Conservation (phyloP, 2,329 filamentous ascomycete species). For the Diaporthe longicolla region DNA sequence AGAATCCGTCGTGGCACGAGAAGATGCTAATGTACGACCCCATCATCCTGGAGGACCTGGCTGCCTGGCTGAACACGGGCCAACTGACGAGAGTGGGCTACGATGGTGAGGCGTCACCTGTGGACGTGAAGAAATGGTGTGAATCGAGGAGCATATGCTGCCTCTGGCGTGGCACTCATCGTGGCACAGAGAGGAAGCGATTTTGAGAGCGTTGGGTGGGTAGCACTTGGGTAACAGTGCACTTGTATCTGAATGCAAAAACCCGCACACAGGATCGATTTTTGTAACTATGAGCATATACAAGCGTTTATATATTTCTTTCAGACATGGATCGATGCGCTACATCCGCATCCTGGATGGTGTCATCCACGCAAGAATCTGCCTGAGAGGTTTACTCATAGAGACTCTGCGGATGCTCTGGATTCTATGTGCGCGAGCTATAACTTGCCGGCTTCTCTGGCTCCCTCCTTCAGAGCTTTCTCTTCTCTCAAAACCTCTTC, state of each 20-base stretch:
- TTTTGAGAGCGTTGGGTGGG: constrained; percentile 47
- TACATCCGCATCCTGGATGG: too few relatives aligned
- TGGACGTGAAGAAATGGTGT: constrained; percentile 89
- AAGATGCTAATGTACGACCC: constrained; percentile 96
- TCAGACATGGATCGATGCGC: background rate
- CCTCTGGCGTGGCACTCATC: constrained; percentile 73
- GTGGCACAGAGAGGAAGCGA: constrained; percentile 68
- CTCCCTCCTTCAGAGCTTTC: constrained; percentile 54
- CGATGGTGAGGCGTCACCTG: constrained; percentile 73
- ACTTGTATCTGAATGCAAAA: background rate
- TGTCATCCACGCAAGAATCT: too few relatives aligned
- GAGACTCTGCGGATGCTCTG: background rate
- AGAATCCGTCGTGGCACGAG: constrained; percentile 83
- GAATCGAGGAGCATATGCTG: constrained; percentile 90
- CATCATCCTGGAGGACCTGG: constrained; percentile 87
- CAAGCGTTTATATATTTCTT: background rate
- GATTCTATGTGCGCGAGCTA: background rate
- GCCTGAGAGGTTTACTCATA: too few relatives aligned
- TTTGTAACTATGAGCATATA: background rate
- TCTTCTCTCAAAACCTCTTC: constrained; percentile 65
- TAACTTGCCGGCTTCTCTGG: constrained; percentile 41
- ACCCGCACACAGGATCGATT: background rate
- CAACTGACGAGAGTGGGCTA: constrained; percentile 74
- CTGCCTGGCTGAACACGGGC: constrained; percentile 84
- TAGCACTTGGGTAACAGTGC: background rate